Evolutionary conservation across 176 grass and related monocot genomes (phyloP).

Genomic region (Puya raimondii): DNA sequence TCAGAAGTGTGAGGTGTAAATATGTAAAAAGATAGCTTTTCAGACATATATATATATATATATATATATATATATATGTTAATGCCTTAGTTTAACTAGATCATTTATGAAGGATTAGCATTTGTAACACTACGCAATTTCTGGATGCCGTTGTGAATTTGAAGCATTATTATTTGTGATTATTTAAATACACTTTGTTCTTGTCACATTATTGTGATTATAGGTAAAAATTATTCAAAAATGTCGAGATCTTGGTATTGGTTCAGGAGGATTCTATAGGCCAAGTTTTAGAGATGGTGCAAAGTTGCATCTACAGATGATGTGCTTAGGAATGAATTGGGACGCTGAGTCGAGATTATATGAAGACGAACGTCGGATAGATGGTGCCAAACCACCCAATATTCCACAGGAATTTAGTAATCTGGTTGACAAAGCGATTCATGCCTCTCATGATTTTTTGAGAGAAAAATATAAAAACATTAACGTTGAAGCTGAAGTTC

Average conservation of each 20-base stretch:
- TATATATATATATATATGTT: too few relatives aligned
- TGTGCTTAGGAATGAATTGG: slow-evolving; percentile 65
- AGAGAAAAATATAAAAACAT: background rate
- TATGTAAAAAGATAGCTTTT: too few relatives aligned
- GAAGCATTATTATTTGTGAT: too few relatives aligned
- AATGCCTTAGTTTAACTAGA: too few relatives aligned
- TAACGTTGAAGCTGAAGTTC: slow-evolving; percentile 22
- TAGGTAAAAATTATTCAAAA: slow-evolving; percentile 46
- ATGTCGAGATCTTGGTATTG: slow-evolving; percentile 39
- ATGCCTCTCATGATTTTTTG: slow-evolving; percentile 32
- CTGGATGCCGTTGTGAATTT: too few relatives aligned
- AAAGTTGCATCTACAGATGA: slow-evolving; percentile 42
- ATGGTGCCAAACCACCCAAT: slow-evolving; percentile 34
- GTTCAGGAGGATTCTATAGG: slow-evolving; percentile 40
- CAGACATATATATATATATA: too few relatives aligned
- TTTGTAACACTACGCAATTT: too few relatives aligned
- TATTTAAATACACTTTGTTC: too few relatives aligned
- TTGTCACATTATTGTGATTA: too few relatives aligned
- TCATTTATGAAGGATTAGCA: too few relatives aligned
- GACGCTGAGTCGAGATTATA: slow-evolving; percentile 39
- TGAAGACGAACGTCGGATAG: slow-evolving; percentile 12
- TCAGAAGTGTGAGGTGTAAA: too few relatives aligned
- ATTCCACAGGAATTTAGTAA: slow-evolving; percentile 35
- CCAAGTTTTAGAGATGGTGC: slow-evolving; percentile 41
- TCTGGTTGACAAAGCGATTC: slow-evolving; percentile 24